These are phyloP conservation scores for Ricinus communis DNA, from an alignment of 345 rosid genomes.

Conservation along the genomic window DNA sequence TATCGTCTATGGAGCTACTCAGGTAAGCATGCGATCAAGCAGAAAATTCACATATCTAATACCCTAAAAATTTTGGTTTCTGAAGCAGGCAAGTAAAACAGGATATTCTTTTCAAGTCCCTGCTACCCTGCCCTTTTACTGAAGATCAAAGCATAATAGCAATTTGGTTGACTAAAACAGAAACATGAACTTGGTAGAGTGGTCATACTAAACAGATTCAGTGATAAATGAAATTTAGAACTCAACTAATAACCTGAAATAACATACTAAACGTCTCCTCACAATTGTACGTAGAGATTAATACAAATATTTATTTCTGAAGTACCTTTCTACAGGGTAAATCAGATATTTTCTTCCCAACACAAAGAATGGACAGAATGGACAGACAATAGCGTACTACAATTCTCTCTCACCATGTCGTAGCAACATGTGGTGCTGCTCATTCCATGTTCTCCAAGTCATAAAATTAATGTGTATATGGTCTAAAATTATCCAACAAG, in stretches of 20 bases:
- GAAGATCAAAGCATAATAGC: too few relatives aligned
- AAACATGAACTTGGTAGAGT: too few relatives aligned
- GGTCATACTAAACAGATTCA: too few relatives aligned
- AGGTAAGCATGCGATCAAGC: too few relatives aligned
- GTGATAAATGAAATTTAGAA: conserved; percentile 3
- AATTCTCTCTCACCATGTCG: neutral
- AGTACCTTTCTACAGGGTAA: neutral
- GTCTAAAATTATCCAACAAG: neutral
- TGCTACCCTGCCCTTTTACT: too few relatives aligned
- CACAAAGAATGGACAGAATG: neutral
- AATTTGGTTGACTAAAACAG: too few relatives aligned
- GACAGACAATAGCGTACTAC: neutral
- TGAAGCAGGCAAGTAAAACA: too few relatives aligned
- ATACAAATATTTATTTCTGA: neutral
- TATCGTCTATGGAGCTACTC: too few relatives aligned
- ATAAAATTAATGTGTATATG: neutral
- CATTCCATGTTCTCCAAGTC: neutral
- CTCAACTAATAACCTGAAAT: neutral
- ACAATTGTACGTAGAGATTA: neutral
- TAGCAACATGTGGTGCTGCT: neutral
- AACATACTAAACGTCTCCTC: neutral
- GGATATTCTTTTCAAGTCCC: too few relatives aligned
- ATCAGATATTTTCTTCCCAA: neutral
- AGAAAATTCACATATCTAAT: too few relatives aligned
- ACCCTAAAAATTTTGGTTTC: too few relatives aligned